Evolutionary conservation across 176 grass and related monocot species (phyloP), one percentile per base, ranked within the genome.

Genomic region (Tuctoria greenei): DNA sequence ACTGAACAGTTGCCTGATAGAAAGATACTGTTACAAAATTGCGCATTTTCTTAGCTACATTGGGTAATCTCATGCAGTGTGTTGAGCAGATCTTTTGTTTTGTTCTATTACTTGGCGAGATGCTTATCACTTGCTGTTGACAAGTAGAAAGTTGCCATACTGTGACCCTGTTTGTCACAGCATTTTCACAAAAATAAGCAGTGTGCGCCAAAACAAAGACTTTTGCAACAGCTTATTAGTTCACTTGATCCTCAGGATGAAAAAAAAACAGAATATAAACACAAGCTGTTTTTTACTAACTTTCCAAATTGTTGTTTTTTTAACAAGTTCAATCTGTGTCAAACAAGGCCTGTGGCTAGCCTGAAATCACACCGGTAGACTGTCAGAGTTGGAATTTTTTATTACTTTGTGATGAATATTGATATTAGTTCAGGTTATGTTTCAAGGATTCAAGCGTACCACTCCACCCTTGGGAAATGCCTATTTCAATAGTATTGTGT

Each of bases 1-100:
- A 68, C 68, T 54, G 60, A 73, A 78, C 68, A 41, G 56, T 61
- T 79, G 68, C 52, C 64, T 73, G 28, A 69, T 69, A 67, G 20
- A 60, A 86, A 55, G 43, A 59, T 40, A 36, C 66, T 3, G 16
- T 47, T 13, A 34, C 9, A 71, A 46, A 43, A 61, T 66, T 35
- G 1, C 13, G 12, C 50, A 25, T 77, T 4, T 27, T 6, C 10
- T 3, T 14, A 42, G 49, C 58, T 45, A 62, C 8, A 21, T 20
- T 72, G 15, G 6, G 23, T 46, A n/a, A 67, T 23, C 13, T 46
- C 3, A 60, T 62, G 35, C 13, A 50, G 31, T 8, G 20, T 16
- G 20, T 45, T 28, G 20, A 23, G 5, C 15, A 13, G 61, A 23
- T 37, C 5, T 37, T 20, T 26, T n/a, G 7, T 44, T 75, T 18